These are phyloP conservation scores for Pseudogymnoascus sp. DNA, from an alignment of 2,329 filamentous ascomycete species.

Conservation along the genomic window DNA sequence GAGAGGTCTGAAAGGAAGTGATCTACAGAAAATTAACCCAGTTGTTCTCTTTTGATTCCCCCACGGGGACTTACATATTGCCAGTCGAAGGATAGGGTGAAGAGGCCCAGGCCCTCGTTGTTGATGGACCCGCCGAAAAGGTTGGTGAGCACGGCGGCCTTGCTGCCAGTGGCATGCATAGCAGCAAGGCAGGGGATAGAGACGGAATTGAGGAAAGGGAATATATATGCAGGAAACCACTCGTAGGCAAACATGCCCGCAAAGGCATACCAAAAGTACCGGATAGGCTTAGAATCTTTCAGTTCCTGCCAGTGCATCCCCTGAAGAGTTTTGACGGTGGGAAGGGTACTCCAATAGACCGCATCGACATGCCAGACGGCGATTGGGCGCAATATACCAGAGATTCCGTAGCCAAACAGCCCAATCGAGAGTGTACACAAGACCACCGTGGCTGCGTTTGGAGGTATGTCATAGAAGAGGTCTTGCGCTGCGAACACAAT, in stretches of 20 bases:
- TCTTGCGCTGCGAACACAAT: conserved; percentile 38
- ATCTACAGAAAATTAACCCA: conserved; percentile 32
- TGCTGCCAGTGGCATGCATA: conserved; percentile 36
- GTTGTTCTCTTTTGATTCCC: not conserved
- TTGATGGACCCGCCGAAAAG: conserved; percentile 40
- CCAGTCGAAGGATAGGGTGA: conserved; percentile 37
- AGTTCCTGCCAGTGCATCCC: conserved; percentile 32
- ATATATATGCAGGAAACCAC: conserved; percentile 39
- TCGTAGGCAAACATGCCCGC: conserved; percentile 39
- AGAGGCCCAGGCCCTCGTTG: conserved; percentile 37
- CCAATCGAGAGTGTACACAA: conserved; percentile 41
- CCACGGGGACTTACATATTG: conserved; percentile 35
- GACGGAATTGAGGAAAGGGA: conserved; percentile 35
- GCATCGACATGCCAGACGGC: conserved; percentile 42
- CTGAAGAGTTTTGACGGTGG: conserved; percentile 33
- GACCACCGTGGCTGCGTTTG: conserved; percentile 33
- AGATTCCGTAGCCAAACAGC: conserved; percentile 40
- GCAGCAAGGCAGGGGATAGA: conserved; percentile 39
- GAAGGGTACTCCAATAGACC: conserved; percentile 36
- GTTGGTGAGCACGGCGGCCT: conserved; percentile 37
- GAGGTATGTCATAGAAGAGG: conserved; percentile 37
- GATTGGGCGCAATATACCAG: conserved; percentile 38
- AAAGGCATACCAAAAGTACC: conserved; percentile 36
- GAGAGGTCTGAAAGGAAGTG: conserved; percentile 43
- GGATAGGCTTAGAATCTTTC: conserved; percentile 33